Conservation (phyloP, 805 yeast species). For the Suhomyces tanzawaensis region DNA sequence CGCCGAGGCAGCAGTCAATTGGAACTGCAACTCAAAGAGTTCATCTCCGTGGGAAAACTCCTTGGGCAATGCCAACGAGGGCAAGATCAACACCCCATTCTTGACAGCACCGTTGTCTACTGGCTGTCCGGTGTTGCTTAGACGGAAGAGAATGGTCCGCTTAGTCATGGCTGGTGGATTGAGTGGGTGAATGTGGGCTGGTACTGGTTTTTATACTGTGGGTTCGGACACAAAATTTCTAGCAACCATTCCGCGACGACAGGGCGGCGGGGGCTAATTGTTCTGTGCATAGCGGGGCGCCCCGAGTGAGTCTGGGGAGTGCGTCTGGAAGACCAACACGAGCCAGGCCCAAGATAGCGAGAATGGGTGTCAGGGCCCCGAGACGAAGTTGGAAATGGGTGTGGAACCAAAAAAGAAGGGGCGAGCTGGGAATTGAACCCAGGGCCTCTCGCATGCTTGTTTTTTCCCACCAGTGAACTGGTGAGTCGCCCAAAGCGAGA, state of each 20-base stretch:
- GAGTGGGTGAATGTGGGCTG: not conserved
- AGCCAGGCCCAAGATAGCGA: too few relatives aligned
- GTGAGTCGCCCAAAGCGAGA: slow-evolving; percentile 20
- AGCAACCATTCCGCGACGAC: not conserved
- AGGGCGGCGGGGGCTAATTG: slow-evolving; percentile 2
- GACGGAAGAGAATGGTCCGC: slow-evolving; percentile 42
- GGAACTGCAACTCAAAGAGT: slow-evolving; percentile 53
- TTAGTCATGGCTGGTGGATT: slow-evolving; percentile 13
- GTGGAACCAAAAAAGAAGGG: slow-evolving; percentile 20
- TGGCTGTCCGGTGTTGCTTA: slow-evolving; percentile 50
- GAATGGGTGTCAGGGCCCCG: too few relatives aligned
- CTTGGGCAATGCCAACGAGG: slow-evolving; percentile 40
- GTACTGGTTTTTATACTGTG: not conserved
- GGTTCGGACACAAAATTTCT: not conserved
- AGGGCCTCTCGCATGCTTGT: slow-evolving; percentile 55
- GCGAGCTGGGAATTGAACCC: slow-evolving; percentile 59
- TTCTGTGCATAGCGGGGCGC: not conserved
- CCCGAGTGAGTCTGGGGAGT: too few relatives aligned
- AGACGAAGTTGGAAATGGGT: not conserved
- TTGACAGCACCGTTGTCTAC: slow-evolving; percentile 30
- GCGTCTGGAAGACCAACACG: too few relatives aligned
- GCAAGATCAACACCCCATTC: slow-evolving; percentile 52
- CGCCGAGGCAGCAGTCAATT: slow-evolving; percentile 71
- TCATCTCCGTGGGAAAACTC: slow-evolving; percentile 35
- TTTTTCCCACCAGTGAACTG: not conserved